Conservation (phyloP, 257 asterid genomes). For the Misopates orontium region DNA sequence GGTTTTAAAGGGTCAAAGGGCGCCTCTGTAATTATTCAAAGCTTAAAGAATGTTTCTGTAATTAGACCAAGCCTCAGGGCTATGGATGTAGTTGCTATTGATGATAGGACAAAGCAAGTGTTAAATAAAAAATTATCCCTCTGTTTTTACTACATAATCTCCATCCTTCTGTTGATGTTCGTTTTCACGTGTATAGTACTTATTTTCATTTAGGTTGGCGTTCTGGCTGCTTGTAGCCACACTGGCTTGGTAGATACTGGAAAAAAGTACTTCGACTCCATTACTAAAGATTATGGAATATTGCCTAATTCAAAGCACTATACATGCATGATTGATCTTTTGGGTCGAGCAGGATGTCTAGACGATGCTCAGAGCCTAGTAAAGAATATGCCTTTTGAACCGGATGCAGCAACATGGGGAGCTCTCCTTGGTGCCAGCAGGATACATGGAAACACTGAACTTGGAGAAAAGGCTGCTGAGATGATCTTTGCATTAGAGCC, state of each 20-base stretch:
- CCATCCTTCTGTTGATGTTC: too few species aligned
- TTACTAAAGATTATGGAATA: slow-evolving; percentile 69
- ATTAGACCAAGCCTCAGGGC: too few species aligned
- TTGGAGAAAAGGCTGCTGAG: slow-evolving; percentile 95
- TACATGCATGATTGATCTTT: slow-evolving; percentile 86
- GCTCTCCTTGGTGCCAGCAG: slow-evolving; percentile 98
- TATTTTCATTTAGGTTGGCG: slow-evolving; percentile 59
- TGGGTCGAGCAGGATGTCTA: slow-evolving; percentile 89
- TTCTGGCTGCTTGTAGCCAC: slow-evolving; percentile 86
- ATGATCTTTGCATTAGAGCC: slow-evolving; percentile 81
- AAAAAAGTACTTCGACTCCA: slow-evolving; percentile 62
- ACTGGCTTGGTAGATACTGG: slow-evolving; percentile 84
- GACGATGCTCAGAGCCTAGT: slow-evolving; percentile 79
- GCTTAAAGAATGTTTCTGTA: too few species aligned
- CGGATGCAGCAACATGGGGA: slow-evolving; percentile 98
- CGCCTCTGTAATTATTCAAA: too few species aligned
- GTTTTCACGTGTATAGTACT: neutral
- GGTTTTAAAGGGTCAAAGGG: neutral
- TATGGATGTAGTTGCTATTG: too few species aligned
- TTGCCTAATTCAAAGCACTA: slow-evolving; percentile 77
- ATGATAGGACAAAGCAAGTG: too few species aligned
- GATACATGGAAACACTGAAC: slow-evolving; percentile 73
- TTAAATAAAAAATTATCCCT: too few species aligned
- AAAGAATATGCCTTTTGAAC: slow-evolving; percentile 73
- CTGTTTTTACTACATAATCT: too few species aligned